Evolutionary conservation across 192 early-diverging fungal species (phyloP).

Genomic region (Diversispora eburnea): DNA sequence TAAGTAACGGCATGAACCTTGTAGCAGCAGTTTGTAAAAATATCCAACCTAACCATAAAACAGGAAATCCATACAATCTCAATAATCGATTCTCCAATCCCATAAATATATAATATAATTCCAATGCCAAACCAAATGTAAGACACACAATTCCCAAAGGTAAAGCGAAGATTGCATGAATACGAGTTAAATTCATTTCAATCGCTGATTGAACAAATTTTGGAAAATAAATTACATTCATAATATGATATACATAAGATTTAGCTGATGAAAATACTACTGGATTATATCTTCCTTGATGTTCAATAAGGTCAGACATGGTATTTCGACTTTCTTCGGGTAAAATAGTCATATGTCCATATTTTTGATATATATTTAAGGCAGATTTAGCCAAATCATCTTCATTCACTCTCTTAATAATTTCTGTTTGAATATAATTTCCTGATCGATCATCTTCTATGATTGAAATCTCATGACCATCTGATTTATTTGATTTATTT

Average conservation of each 20-base stretch:
- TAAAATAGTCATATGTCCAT: conserved; percentile 26
- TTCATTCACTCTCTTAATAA: conserved; percentile 1
- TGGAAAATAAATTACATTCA: conserved; percentile 45
- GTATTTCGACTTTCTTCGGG: conserved; percentile 41
- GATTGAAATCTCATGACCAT: conserved; percentile 9
- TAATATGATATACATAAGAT: conserved; percentile 41
- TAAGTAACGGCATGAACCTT: conserved; percentile 39
- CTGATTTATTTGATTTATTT: background rate
- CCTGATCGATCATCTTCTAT: background rate
- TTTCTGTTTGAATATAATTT: background rate
- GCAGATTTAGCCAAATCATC: conserved; percentile 26
- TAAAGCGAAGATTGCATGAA: conserved; percentile 26
- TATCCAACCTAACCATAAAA: conserved; percentile 39
- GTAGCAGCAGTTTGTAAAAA: conserved; percentile 33
- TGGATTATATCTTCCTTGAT: conserved; percentile 42
- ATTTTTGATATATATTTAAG: conserved; percentile 17
- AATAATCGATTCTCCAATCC: conserved; percentile 28
- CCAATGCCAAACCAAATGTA: conserved; percentile 35
- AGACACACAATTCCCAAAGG: conserved; percentile 30
- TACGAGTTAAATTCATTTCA: conserved; percentile 37
- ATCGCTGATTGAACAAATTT: conserved; percentile 39
- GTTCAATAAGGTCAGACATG: conserved; percentile 37
- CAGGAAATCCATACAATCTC: conserved; percentile 33
- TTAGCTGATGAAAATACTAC: conserved; percentile 44
- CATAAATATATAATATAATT: conserved; percentile 41